Conservation (phyloP, 176 grass and related monocot genomes). For the Aechmea fasciata region DNA sequence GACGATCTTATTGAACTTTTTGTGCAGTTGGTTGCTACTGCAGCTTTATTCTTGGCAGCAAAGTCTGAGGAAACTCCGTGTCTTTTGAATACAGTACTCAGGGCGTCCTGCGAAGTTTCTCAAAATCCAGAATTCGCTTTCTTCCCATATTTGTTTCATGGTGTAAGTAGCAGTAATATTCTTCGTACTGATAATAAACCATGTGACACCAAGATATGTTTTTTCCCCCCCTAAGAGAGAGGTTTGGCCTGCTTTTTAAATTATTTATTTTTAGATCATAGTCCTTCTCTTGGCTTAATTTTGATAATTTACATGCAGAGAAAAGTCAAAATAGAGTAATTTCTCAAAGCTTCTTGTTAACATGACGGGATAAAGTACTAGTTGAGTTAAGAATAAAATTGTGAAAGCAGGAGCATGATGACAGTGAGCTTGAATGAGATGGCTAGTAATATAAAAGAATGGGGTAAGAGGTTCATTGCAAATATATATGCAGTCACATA, state of each 20-base stretch:
- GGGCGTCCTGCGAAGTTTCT: conserved; percentile 74
- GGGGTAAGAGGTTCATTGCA: neutral
- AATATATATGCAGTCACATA: neutral
- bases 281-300: too few relatives aligned
- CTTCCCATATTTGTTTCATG: conserved; percentile 39
- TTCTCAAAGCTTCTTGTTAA: neutral
- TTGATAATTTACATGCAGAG: neutral
- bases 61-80: conserved; percentile 79
- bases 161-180: conserved; percentile 35
- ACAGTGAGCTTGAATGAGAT: neutral
- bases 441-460: neutral
- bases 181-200: neutral
- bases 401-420: neutral
- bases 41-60: conserved; percentile 63
- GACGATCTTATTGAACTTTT: neutral
- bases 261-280: neutral
- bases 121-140: conserved; percentile 52
- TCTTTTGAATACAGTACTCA: conserved; percentile 63
- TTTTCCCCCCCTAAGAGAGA: neutral
- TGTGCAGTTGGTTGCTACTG: conserved; percentile 67
- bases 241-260: too few relatives aligned
- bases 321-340: neutral
- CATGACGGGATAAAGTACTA: neutral
- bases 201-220: conserved; percentile 7
- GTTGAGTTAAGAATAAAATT: neutral